Evolutionary conservation across 495 filamentous ascomycete genomes (phyloP), one percentile per base, ranked within the genome.

Genomic region (Aspergillus sclerotioniger): DNA sequence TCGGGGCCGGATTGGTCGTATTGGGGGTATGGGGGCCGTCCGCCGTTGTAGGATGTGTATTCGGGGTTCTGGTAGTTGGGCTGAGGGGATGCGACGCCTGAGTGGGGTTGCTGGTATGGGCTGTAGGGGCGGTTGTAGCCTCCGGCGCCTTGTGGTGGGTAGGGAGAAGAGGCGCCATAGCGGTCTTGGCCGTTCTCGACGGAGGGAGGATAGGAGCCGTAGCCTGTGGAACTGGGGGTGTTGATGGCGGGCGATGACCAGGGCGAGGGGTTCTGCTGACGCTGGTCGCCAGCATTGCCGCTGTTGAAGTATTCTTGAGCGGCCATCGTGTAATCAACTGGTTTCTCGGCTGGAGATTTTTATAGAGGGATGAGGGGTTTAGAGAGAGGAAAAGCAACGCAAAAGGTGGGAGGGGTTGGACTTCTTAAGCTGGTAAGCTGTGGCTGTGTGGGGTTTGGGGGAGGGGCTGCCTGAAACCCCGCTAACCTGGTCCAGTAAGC

Each of bases 281-380:
- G 37, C 10, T n/a, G 37, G 13, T 41, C 37, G 13, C 37, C 37
- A 13, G 37, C 6, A 13, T 8, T 8, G 16, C 25, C 16, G 7
- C 47, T 28, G 8, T 28, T 28, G 47, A 50, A 50, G 47, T 50
- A 50, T 32, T 50, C 47, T 50, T 50, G 47, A 16, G 47, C 47
- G 3, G 47, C 29, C 47, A 50, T 50, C 8, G 37, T 41, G 25
- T 20, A 25, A 13, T 16, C 16, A 13, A 2, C 9, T 32, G 47
- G 16, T 50, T 21, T 8, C 3, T 47, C 19, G 10, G 46, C 7
- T 49, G 46, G 21, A 49, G 46, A 49, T n/a, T 21, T 3, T 15
- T 2, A n/a, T n/a, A 13, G 13, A n/a, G 13, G 37, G 37, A 41
- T 41, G 37, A n/a, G 13, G 13, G 3, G 12, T 10, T 2, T 37